Conservation (phyloP, 352 stramenopile genomes). For the Globisporangium cederbergense region DNA sequence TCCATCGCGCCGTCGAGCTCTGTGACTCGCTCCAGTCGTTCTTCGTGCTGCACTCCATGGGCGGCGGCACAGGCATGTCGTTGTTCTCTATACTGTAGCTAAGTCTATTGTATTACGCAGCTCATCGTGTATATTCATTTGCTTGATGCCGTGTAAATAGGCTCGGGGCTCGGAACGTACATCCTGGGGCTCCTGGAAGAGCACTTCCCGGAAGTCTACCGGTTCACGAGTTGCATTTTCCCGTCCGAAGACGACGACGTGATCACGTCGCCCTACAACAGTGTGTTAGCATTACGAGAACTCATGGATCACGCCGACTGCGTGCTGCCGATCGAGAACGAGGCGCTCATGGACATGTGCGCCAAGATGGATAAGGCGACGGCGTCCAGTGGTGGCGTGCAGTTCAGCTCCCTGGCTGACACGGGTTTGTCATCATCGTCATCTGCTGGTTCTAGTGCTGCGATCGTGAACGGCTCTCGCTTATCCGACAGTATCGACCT, state of each 20-base stretch:
- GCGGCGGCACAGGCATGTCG: slow-evolving; percentile 76
- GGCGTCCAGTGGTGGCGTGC: not conserved
- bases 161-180: slow-evolving; percentile 89
- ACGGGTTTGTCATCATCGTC: not conserved
- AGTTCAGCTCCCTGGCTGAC: slow-evolving; percentile 19
- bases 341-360: slow-evolving; percentile 76
- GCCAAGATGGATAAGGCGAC: slow-evolving; percentile 33
- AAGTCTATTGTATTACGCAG: not conserved
- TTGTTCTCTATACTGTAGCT: not conserved
- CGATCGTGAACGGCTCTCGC: slow-evolving; percentile 32
- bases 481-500: slow-evolving; percentile 49
- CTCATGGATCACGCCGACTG: slow-evolving; percentile 88
- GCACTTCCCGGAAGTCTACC: slow-evolving; percentile 82
- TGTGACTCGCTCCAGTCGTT: slow-evolving; percentile 92
- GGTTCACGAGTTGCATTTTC: slow-evolving; percentile 79
- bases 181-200: slow-evolving; percentile 84
- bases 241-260: slow-evolving; percentile 90
- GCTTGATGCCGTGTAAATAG: slow-evolving; percentile 14
- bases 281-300: slow-evolving; percentile 68
- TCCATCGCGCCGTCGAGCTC: slow-evolving; percentile 68
- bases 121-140: not conserved
- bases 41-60: slow-evolving; percentile 91
- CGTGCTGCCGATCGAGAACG: slow-evolving; percentile 90
- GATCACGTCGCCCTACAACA: slow-evolving; percentile 93
- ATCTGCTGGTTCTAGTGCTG: not conserved